Base-by-base conservation (phyloP, 1,139 yeast genomes). In the Taiozyma sp. region DNA sequence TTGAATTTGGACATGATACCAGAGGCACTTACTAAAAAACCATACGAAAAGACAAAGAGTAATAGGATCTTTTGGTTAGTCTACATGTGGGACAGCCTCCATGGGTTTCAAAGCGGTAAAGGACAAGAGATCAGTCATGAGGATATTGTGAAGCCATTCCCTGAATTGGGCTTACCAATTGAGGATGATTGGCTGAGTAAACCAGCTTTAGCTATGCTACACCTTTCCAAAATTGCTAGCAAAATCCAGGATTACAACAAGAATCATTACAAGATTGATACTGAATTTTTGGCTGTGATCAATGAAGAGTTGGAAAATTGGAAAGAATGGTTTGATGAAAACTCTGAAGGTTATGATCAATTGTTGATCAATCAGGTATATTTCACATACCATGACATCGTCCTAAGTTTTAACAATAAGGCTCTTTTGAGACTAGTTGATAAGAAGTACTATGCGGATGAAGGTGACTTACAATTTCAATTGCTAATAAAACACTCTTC, bases 21-120 rank as follows among this genome's bases (percentile, higher is more conserved):
- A 56, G 56, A 59, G 56, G 43, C 66, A 62, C 51, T 58, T 35
- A 34, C 53, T 8, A 53, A 57, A 9, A 69, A 75, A 6, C 66
- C 72, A 1, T 80, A 80, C 60, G 86, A 81, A 53, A 62, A 63
- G 28, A 59, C 74, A 26, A 82, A 81, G 62, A 76, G 80, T 0
- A 71, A 71, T 53, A 68, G 85, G 44, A 73, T 81, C 1, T 83
- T 80, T 61, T 82, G 85, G 84, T 61, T 77, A 29, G 78, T 77
- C 6, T 83, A 74, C 59, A 72, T 79, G 1, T 68, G 80, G 69
- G 89, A 83, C 57, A 68, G 83, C 50, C 56, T 80, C 21, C 64
- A 80, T 51, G 80, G 81, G 4, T 65, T 81, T 41, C 87, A 81
- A 57, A 71, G 74, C 40, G 88, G 88, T 3, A 66, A 82, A 48